Conservation (phyloP, 169 alveolate genomes). For the Plasmodium gonderi region DNA sequence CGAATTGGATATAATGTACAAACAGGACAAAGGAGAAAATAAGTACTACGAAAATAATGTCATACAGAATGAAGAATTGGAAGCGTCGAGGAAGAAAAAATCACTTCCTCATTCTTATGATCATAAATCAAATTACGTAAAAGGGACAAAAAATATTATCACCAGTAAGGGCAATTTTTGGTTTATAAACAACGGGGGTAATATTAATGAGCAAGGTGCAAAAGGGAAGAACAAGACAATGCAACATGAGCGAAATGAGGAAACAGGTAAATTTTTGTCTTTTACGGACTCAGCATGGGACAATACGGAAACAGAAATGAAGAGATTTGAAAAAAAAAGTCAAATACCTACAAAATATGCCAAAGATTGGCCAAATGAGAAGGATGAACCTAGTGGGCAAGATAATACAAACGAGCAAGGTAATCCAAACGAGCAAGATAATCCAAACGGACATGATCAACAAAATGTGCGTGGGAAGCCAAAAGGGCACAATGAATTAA, state of each 20-base stretch:
- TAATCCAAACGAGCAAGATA: neutral
- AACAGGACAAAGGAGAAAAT: neutral
- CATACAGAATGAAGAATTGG: neutral
- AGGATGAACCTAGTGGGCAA: neutral
- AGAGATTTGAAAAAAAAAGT: neutral
- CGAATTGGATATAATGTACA: neutral
- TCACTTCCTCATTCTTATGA: neutral
- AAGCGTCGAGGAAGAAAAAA: neutral
- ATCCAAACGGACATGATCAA: neutral
- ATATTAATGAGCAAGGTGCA: too few species aligned
- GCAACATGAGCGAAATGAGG: neutral
- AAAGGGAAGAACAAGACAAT: neutral
- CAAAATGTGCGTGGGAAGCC: neutral
- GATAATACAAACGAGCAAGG: neutral
- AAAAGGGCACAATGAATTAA: neutral
- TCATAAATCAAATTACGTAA: slow-evolving; percentile 1
- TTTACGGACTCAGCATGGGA: neutral
- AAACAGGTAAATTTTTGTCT: neutral
- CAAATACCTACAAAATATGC: neutral
- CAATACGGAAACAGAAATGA: neutral
- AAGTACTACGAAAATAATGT: neutral
- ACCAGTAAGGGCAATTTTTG: neutral
- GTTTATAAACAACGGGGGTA: neutral
- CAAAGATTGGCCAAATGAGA: neutral
- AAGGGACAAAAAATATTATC: neutral